These are phyloP conservation scores for Blastomyces silverae DNA, from an alignment of 2,329 filamentous ascomycete species.

Conservation along the genomic window DNA sequence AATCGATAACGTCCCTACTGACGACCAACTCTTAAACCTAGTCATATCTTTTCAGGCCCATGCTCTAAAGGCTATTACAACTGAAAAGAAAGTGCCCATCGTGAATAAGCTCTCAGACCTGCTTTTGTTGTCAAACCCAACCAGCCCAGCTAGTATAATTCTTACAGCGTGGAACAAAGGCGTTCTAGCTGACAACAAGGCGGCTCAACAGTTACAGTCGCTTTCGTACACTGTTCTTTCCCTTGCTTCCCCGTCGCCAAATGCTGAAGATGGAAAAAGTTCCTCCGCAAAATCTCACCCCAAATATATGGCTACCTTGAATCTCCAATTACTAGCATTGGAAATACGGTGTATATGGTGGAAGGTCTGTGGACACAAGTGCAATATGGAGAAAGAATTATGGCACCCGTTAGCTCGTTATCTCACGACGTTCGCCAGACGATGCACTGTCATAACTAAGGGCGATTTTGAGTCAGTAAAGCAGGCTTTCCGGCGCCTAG, in stretches of 20 bases:
- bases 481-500: conserved; percentile 33
- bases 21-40: conserved; percentile 29
- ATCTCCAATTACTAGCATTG: conserved; percentile 39
- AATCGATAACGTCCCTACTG: conserved; percentile 29
- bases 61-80: conserved; percentile 33
- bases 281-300: conserved; percentile 19
- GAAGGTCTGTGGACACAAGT: conserved; percentile 38
- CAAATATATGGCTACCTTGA: conserved; percentile 30
- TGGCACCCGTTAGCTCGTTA: conserved; percentile 40
- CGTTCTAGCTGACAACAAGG: conserved; percentile 35
- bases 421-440: conserved; percentile 33
- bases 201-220: conserved; percentile 40
- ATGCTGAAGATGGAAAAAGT: conserved; percentile 16
- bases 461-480: conserved; percentile 35
- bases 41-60: conserved; percentile 39
- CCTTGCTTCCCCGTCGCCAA: conserved; percentile 26
- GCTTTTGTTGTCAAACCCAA: conserved; percentile 32
- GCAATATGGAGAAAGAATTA: conserved; percentile 39
- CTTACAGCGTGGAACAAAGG: conserved; percentile 34
- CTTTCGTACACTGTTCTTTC: conserved; percentile 39
- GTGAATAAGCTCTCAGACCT: conserved; percentile 30
- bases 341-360: conserved; percentile 40
- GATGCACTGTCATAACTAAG: conserved; percentile 32
- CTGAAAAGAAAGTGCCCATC: conserved; percentile 31
- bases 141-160: conserved; percentile 39